Evolutionary conservation across 2,329 filamentous ascomycete genomes (phyloP).

Genomic region (Colletotrichum ledebouriae): DNA sequence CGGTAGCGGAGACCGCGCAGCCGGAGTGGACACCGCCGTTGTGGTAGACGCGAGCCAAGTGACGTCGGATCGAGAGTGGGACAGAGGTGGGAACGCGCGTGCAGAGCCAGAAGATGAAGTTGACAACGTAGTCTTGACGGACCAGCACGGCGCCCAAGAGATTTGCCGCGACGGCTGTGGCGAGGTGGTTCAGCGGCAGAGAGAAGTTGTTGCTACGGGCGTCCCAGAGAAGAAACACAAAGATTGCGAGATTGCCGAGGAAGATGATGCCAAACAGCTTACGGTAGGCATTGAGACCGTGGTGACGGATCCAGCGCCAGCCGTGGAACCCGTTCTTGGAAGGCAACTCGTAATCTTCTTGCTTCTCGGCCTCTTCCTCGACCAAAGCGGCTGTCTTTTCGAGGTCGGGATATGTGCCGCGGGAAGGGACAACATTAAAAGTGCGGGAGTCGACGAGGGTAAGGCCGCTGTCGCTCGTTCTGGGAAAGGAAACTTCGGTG

Average conservation of each 20-base stretch:
- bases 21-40: slow-evolving; percentile 66
- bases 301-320: slow-evolving; percentile 57
- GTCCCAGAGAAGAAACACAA: slow-evolving; percentile 56
- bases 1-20: slow-evolving; percentile 62
- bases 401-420: slow-evolving; percentile 27
- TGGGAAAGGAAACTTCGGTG: slow-evolving; percentile 21
- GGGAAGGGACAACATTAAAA: slow-evolving; percentile 20
- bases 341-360: slow-evolving; percentile 52
- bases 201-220: slow-evolving; percentile 44
- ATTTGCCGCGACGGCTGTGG: slow-evolving; percentile 61
- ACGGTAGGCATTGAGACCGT: slow-evolving; percentile 67
- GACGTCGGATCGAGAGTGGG: slow-evolving; percentile 62
- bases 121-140: slow-evolving; percentile 67
- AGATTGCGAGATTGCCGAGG: slow-evolving; percentile 63
- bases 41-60: slow-evolving; percentile 65
- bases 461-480: slow-evolving; percentile 33
- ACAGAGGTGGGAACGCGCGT: slow-evolving; percentile 58
- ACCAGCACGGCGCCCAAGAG: slow-evolving; percentile 63
- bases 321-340: slow-evolving; percentile 57
- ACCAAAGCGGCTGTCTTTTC: slow-evolving; percentile 38
- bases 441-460: slow-evolving; percentile 36
- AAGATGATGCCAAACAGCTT: slow-evolving; percentile 68
- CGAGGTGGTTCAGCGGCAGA: slow-evolving; percentile 54
- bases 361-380: slow-evolving; percentile 17
- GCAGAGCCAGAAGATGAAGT: slow-evolving; percentile 63